A percentile compares a stretch with the other conserved stretches of the same genome.
Evolutionary conservation across 176 grass and related monocot genomes (phyloP).

Genomic region (Dactylis glomerata): DNA sequence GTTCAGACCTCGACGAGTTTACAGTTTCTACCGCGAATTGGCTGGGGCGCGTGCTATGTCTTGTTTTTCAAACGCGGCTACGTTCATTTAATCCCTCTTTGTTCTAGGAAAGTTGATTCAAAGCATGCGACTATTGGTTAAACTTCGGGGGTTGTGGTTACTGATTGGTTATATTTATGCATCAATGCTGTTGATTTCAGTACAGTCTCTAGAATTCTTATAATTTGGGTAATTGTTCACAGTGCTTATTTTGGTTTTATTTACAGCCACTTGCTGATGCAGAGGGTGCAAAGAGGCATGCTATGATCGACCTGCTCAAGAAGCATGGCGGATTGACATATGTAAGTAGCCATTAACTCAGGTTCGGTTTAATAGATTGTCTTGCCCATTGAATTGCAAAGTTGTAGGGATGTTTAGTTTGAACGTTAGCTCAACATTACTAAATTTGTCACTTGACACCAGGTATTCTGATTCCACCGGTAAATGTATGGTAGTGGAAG

Average conservation of each 20-base stretch:
- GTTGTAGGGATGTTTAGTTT: constrained; percentile 20
- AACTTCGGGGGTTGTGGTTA: background rate
- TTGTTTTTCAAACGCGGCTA: background rate
- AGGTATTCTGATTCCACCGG: constrained; percentile 44
- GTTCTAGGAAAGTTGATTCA: background rate
- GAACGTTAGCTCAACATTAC: constrained; percentile 34
- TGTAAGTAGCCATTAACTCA: constrained; percentile 46
- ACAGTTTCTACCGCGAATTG: background rate
- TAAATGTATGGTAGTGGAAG: constrained; percentile 41
- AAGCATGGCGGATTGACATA: constrained; percentile 78
- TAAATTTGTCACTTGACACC: constrained; percentile 46
- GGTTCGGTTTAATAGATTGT: background rate
- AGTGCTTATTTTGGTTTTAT: constrained; percentile 20
- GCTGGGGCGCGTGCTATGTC: background rate
- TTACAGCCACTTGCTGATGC: constrained; percentile 91
- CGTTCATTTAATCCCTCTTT: background rate
- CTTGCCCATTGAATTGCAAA: constrained; percentile 13
- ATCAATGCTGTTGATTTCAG: background rate
- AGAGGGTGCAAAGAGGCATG: constrained; percentile 77
- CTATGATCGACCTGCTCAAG: constrained; percentile 78
- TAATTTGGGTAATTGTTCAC: background rate
- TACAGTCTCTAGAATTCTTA: background rate
- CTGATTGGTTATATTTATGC: constrained; percentile 7
- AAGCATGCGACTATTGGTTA: background rate
- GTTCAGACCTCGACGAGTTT: background rate